A percentile compares a stretch with the other conserved stretches of the same genome.
Evolutionary conservation across 805 yeast species (phyloP).

Genomic region (Yamadazyma ubonensis): DNA sequence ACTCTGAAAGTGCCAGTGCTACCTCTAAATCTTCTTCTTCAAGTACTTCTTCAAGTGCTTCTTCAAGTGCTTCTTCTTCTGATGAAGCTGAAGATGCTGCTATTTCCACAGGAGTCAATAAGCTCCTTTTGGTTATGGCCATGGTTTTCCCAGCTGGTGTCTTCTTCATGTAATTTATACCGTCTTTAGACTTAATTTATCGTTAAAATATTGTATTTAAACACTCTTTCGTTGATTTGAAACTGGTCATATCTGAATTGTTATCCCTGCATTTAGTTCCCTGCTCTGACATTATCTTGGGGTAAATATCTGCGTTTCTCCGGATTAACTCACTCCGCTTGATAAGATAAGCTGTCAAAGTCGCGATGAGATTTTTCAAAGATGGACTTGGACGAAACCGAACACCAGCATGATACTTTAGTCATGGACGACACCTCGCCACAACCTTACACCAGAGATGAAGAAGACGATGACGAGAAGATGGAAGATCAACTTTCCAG

Average conservation of each 20-base stretch:
- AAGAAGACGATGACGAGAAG: neutral
- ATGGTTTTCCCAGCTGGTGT: conserved; percentile 7
- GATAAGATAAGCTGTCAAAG: neutral
- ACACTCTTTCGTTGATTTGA: too few relatives aligned
- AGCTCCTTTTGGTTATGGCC: neutral
- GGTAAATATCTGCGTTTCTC: too few relatives aligned
- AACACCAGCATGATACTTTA: neutral
- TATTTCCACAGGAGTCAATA: conserved; percentile 1
- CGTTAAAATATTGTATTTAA: neutral
- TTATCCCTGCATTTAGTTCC: too few relatives aligned
- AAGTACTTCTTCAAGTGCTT: conserved; percentile 8
- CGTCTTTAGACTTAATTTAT: neutral
- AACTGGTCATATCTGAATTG: too few relatives aligned
- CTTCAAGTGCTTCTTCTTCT: conserved; percentile 12
- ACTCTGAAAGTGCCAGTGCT: conserved; percentile 8
- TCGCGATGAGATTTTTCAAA: conserved; percentile 1
- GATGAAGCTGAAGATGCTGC: conserved; percentile 5
- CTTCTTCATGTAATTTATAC: conserved; percentile 5
- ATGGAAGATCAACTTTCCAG: conserved; percentile 29
- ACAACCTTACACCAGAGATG: neutral
- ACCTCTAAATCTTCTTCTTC: conserved; percentile 9
- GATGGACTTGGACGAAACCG: conserved; percentile 3
- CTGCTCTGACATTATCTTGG: too few relatives aligned
- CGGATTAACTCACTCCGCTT: too few relatives aligned
- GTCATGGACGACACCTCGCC: neutral